phyloP scores from a whole-genome alignment of 176 grass and related monocot genomes.

The Carex myosuroides region DNA sequence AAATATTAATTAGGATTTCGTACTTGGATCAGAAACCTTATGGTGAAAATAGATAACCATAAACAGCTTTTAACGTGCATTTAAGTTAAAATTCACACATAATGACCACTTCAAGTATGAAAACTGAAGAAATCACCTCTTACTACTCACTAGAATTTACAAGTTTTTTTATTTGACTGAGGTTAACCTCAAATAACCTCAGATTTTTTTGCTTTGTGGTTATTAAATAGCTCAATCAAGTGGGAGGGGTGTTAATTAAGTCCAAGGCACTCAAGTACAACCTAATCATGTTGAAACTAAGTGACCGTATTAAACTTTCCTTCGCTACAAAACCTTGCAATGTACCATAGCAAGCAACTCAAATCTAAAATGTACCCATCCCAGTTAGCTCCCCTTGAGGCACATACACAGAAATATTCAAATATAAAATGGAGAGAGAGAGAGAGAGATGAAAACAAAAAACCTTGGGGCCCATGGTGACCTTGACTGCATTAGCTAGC shows the following conservation, averaged over 20 bases:
- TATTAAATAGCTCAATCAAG: not conserved
- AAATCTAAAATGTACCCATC: not conserved
- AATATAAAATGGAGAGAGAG: not conserved
- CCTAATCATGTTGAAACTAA: not conserved
- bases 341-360: not conserved
- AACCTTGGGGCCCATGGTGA: slow-evolving; percentile 32
- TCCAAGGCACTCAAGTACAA: not conserved
- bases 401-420: not conserved
- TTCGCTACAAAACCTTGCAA: not conserved
- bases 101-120: not conserved
- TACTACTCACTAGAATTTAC: not conserved
- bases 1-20: not conserved
- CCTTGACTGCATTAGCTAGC: slow-evolving; percentile 38
- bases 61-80: not conserved
- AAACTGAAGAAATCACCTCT: not conserved
- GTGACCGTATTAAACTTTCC: not conserved
- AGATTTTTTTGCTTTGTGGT: not conserved
- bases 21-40: not conserved
- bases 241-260: not conserved
- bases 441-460: not conserved
- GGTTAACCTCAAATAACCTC: not conserved
- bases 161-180: not conserved
- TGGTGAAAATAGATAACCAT: not conserved
- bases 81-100: not conserved
- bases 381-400: not conserved